phyloP scores from a whole-genome alignment of 2,329 filamentous ascomycete species.

The Colletotrichum cereale region DNA sequence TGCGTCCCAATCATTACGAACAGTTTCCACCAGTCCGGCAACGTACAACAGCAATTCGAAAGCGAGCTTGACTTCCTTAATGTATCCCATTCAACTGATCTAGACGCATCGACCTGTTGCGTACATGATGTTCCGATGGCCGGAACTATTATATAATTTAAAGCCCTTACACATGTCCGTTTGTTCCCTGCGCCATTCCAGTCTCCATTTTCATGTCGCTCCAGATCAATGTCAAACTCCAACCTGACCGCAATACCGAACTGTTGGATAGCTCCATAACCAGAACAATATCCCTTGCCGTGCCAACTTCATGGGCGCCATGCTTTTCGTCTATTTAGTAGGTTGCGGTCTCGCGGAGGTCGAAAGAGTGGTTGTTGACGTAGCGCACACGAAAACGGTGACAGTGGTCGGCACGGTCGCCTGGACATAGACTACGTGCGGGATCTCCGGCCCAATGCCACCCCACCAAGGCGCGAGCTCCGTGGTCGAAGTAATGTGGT shows the following conservation, averaged over 20 bases:
- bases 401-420: slow-evolving; percentile 19
- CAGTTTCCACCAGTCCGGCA: too few relatives aligned
- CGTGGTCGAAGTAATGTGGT: not conserved
- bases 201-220: not conserved
- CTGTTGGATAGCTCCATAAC: not conserved
- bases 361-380: not conserved
- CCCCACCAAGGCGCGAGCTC: slow-evolving; percentile 18
- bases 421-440: slow-evolving; percentile 4
- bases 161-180: not conserved
- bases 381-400: slow-evolving; percentile 4
- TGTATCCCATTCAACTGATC: not conserved
- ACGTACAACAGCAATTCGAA: too few relatives aligned
- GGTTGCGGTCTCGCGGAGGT: not conserved
- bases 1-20: too few relatives aligned
- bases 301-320: not conserved
- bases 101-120: not conserved
- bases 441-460: slow-evolving; percentile 12
- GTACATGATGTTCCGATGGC: too few relatives aligned
- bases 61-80: not conserved
- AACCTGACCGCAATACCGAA: not conserved
- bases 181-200: not conserved
- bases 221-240: not conserved
- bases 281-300: not conserved
- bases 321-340: not conserved
- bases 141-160: not conserved